Evolutionary conservation across 192 early-diverging fungal species (phyloP), one percentile per base, ranked within the genome.

Genomic region (Coemansia sp.): DNA sequence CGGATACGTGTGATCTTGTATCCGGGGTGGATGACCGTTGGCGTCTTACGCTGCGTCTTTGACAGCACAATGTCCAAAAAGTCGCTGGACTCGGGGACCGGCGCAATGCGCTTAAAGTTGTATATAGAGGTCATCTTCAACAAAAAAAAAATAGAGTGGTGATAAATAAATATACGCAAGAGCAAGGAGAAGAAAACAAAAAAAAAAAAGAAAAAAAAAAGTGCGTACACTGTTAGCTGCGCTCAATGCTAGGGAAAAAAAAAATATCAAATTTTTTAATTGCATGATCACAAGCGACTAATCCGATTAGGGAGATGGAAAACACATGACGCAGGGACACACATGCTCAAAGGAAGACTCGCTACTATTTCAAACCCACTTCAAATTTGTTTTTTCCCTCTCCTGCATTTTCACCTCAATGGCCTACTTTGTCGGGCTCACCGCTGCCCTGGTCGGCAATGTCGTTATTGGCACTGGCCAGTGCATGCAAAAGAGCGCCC

Each of bases 21-120:
- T 69, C 93, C 91, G 36, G 95, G 93, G 84, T 99, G 98, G 69
- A 99, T 89, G 58, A 98, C 92, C 19, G 94, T 94, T 17, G 94
- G 91, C 19, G 92, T 95, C 82, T 99, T 99, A 82, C 98, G 90
- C 87, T 99, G 96, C 13, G 97, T 98, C 88, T 97, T 98, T 45
- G 92, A 94, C 79, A 98, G 86, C 65, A 96, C 89, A 82, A 98
- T 98, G 88, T 99, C 96, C 80, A 99, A 80, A 85, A 99, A 98
- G 85, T 98, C 97, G 42, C 81, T 76, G 31, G 90, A 88, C 67
- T 90, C 90, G 31, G 96, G 96, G 13, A 99, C 95, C 32, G 94
- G 93, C 84, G 93, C 91, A 65, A 99, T 94, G 82, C 91, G 91
- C 80, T 99, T 99, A 85, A 99, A 97, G 84, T 99, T 99, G 86